Evolutionary conservation across 768 basidiomycete species (phyloP).

Genomic region (Rhodotorula taiwanensis): DNA sequence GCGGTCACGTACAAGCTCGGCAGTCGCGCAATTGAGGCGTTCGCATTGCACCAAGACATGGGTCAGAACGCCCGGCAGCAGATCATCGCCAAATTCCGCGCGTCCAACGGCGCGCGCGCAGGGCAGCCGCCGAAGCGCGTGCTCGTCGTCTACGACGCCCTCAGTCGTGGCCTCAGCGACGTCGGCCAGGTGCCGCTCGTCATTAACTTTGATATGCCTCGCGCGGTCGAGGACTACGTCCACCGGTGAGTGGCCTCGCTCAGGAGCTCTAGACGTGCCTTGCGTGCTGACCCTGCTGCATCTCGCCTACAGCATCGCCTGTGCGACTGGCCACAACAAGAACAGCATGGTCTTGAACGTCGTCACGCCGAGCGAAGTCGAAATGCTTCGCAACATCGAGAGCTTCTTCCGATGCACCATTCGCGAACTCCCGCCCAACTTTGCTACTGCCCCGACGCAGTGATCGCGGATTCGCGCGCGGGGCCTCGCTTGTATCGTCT

Average conservation of each 20-base stretch:
- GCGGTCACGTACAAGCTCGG: constrained; percentile 63
- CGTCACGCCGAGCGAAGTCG: constrained; percentile 59
- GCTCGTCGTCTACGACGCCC: constrained; percentile 87
- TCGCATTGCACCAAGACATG: constrained; percentile 94
- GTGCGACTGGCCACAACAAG: constrained; percentile 58
- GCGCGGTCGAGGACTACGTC: constrained; percentile 94
- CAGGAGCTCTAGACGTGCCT: background rate
- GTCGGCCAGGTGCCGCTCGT: constrained; percentile 79
- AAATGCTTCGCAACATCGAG: constrained; percentile 96
- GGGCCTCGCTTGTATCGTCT: too few species aligned
- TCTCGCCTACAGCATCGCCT: constrained; percentile 56
- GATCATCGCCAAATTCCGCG: constrained; percentile 76
- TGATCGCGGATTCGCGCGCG: too few species aligned
- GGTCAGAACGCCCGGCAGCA: constrained; percentile 71
- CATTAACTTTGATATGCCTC: constrained; percentile 90
- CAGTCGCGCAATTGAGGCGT: constrained; percentile 74
- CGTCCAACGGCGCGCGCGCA: constrained; percentile 46
- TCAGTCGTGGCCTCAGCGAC: constrained; percentile 74
- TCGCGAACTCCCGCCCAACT: constrained; percentile 28
- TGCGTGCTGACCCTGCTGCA: background rate
- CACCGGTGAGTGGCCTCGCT: constrained; percentile 57
- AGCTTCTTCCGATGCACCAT: constrained; percentile 64
- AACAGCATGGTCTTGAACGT: constrained; percentile 77
- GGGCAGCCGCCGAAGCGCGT: constrained; percentile 60
- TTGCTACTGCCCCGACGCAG: constrained; percentile 8